Conservation (phyloP, 31 red algal species). For the Odonthalia washingtoniensis region DNA sequence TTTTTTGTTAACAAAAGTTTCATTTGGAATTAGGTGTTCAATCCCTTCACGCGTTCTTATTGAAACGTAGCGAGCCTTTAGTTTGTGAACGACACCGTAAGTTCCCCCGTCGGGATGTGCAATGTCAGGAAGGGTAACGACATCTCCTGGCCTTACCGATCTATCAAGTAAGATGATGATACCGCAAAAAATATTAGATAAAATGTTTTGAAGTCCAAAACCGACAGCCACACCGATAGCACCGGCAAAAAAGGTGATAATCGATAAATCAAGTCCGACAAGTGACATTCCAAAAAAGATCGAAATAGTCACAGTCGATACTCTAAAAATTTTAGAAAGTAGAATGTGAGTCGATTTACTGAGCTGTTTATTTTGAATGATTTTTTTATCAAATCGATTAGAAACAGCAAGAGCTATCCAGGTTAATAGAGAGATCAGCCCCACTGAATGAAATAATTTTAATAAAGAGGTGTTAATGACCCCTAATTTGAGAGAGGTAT, state of each 20-base stretch:
- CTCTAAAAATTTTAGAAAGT: constrained; percentile 1
- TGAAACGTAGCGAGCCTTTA: constrained; percentile 22
- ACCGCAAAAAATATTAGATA: constrained; percentile 3
- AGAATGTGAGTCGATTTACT: neutral
- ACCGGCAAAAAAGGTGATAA: constrained; percentile 1
- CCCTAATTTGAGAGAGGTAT: constrained; percentile 12
- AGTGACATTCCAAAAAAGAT: neutral
- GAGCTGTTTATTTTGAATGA: neutral
- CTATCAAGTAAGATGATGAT: constrained; percentile 14
- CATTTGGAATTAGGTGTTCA: constrained; percentile 26
- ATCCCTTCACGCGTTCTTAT: constrained; percentile 2
- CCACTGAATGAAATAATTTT: neutral
- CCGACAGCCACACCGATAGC: constrained; percentile 12
- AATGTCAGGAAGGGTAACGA: neutral
- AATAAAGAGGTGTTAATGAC: neutral
- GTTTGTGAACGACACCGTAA: constrained; percentile 5
- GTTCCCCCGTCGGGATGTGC: neutral
- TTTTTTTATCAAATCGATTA: neutral
- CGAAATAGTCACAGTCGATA: neutral
- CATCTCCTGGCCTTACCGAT: constrained; percentile 18
- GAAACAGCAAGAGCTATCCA: neutral
- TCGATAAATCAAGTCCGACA: constrained; percentile 3
- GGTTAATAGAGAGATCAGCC: neutral
- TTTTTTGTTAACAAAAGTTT: neutral
- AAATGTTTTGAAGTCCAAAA: constrained; percentile 14